Evolutionary conservation across 75 land plant genomes (phyloP).

Genomic region (Gnetum montanum): DNA sequence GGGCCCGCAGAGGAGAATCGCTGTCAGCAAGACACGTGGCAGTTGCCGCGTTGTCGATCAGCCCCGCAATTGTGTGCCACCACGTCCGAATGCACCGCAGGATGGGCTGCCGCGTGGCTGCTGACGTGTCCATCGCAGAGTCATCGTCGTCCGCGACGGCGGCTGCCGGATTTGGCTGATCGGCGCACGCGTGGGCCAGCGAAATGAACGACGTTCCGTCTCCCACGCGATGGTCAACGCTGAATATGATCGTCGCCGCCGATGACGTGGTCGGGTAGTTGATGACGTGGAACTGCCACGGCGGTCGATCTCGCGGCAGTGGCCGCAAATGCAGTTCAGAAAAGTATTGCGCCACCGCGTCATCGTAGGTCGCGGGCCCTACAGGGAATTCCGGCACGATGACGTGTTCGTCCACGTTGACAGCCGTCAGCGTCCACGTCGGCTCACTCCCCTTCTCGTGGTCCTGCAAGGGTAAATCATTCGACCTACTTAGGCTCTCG

Average conservation of each 20-base stretch:
- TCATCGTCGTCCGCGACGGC: neutral
- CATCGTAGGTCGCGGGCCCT: neutral
- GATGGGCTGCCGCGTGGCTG: neutral
- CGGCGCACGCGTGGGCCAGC: neutral
- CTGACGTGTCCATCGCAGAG: neutral
- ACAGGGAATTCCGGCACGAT: neutral
- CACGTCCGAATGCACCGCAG: neutral
- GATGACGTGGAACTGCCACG: slow-evolving; percentile 3
- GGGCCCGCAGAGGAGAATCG: neutral
- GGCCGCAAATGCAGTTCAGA: neutral
- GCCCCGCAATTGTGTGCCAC: no score
- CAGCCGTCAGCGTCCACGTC: slow-evolving; percentile 1
- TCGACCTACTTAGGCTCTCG: no score
- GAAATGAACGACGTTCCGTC: slow-evolving; percentile 3
- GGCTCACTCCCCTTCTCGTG: neutral
- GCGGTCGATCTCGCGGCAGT: neutral
- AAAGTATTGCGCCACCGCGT: neutral
- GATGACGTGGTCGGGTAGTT: neutral
- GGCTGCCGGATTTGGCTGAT: neutral
- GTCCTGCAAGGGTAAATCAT: no score
- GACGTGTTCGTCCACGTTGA: slow-evolving; percentile 1
- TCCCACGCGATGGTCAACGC: neutral
- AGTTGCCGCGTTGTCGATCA: neutral
- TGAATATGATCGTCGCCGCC: neutral
- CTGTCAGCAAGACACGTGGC: slow-evolving; percentile 2